Evolutionary conservation across 768 basidiomycete genomes (phyloP).

Genomic region (Postia placenta): DNA sequence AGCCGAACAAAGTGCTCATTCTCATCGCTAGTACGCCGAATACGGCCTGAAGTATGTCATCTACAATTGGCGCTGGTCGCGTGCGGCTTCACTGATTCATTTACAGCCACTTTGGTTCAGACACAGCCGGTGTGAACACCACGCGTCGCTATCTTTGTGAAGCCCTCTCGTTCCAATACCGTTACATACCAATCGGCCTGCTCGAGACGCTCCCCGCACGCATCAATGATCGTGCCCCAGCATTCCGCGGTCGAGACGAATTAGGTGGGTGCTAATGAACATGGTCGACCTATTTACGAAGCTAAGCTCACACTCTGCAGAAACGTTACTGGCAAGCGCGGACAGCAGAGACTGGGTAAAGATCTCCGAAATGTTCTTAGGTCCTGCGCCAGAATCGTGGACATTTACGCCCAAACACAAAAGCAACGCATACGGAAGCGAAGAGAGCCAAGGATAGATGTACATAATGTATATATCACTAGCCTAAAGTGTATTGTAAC

Average conservation of each 20-base stretch:
- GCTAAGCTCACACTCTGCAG: constrained; percentile 34
- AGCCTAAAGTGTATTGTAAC: too few species aligned
- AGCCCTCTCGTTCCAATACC: constrained; percentile 92
- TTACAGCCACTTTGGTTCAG: constrained; percentile 73
- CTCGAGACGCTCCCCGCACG: constrained; percentile 74
- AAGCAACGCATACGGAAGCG: constrained; percentile 64
- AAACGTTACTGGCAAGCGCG: constrained; percentile 76
- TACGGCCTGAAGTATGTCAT: constrained; percentile 67
- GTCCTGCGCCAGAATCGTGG: constrained; percentile 79
- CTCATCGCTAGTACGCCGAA: constrained; percentile 67
- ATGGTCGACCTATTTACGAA: background rate
- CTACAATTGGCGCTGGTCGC: background rate
- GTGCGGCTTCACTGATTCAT: background rate
- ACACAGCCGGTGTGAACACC: constrained; percentile 85
- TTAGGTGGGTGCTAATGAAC: too few species aligned
- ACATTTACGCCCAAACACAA: constrained; percentile 91
- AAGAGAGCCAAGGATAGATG: constrained; percentile 53
- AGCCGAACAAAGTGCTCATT: background rate
- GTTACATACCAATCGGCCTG: constrained; percentile 91
- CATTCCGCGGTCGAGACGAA: constrained; percentile 83
- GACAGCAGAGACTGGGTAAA: constrained; percentile 87
- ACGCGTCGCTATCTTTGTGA: constrained; percentile 93
- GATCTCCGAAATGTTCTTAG: constrained; percentile 93
- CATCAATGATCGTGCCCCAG: constrained; percentile 89
- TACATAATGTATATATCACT: too few species aligned